Percentiles rank a stretch among this genome's conserved stretches.
phyloP scores from a whole-genome alignment of 2,329 filamentous ascomycete genomes.

The Fusarium sp. region DNA sequence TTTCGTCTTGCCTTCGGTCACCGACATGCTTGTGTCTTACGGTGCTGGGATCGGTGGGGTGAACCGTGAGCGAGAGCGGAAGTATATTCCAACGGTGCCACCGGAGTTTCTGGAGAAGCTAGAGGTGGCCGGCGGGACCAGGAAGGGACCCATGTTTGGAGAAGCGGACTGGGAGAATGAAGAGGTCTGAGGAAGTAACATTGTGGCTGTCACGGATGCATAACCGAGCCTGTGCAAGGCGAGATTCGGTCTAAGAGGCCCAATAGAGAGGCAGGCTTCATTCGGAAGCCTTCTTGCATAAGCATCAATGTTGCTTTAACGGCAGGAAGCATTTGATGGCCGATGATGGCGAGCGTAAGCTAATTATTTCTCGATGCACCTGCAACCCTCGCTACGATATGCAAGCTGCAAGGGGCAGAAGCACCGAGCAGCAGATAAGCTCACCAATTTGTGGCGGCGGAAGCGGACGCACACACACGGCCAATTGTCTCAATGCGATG shows the following conservation, averaged over 20 bases:
- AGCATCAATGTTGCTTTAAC: slow-evolving; percentile 14
- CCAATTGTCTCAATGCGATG: slow-evolving; percentile 8
- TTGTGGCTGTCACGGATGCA: slow-evolving; percentile 13
- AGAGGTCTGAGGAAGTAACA: slow-evolving; percentile 59
- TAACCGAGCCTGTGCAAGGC: background rate
- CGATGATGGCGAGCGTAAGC: slow-evolving; percentile 10
- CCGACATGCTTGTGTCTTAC: slow-evolving; percentile 96
- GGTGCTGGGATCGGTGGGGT: slow-evolving; percentile 94
- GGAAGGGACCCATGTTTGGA: slow-evolving; percentile 68
- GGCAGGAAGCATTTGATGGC: slow-evolving; percentile 13
- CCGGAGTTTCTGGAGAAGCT: slow-evolving; percentile 92
- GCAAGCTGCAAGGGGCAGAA: slow-evolving; percentile 46
- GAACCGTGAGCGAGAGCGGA: slow-evolving; percentile 90
- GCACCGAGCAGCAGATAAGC: slow-evolving; percentile 22
- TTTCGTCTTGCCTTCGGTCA: slow-evolving; percentile 94
- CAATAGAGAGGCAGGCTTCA: background rate
- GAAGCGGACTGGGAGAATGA: slow-evolving; percentile 77
- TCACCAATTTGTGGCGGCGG: slow-evolving; percentile 27
- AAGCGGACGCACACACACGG: slow-evolving; percentile 4
- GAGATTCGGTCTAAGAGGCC: background rate
- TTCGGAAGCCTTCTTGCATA: slow-evolving; percentile 12
- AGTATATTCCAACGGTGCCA: slow-evolving; percentile 95
- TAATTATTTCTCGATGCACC: slow-evolving; percentile 22
- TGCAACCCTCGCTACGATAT: slow-evolving; percentile 29
- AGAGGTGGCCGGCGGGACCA: slow-evolving; percentile 68